Conservation (phyloP, 108 stramenopile species). For the Nitzschia putrida region DNA sequence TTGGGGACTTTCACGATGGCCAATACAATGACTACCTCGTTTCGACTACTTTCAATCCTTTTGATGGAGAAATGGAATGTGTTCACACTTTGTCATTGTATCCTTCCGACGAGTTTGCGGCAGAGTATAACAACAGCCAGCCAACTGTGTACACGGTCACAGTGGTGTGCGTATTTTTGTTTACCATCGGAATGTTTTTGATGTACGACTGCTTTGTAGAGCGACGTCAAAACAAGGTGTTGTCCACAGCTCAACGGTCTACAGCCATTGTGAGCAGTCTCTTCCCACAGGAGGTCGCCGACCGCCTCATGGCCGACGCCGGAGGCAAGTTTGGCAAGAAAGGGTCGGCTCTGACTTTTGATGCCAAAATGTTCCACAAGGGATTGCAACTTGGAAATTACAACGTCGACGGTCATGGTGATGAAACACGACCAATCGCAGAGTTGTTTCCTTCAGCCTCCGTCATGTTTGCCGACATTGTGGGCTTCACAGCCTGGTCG, state of each 20-base stretch:
- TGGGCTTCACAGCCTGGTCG: slow-evolving; percentile 18
- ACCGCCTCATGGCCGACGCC: slow-evolving; percentile 1
- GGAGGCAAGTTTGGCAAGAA: neutral
- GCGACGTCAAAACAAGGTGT: slow-evolving; percentile 28
- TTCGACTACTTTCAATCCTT: neutral
- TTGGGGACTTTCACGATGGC: slow-evolving; percentile 1
- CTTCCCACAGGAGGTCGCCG: slow-evolving; percentile 23
- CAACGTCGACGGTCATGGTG: neutral
- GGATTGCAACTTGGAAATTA: neutral
- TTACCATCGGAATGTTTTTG: neutral
- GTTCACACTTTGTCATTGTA: neutral
- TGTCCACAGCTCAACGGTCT: slow-evolving; percentile 19
- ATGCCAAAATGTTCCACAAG: neutral
- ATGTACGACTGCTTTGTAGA: slow-evolving; percentile 37
- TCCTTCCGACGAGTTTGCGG: neutral
- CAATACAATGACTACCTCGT: slow-evolving; percentile 2
- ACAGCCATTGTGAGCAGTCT: slow-evolving; percentile 33
- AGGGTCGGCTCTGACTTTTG: neutral
- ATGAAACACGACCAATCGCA: slow-evolving; percentile 17
- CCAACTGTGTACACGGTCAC: neutral
- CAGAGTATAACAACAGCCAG: neutral
- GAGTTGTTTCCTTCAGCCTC: slow-evolving; percentile 25
- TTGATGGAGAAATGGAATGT: neutral
- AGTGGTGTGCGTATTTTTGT: slow-evolving; percentile 6
- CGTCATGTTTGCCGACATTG: slow-evolving; percentile 34